Percentiles rank a stretch among this genome's conserved stretches.
phyloP scores from a whole-genome alignment of 2,329 filamentous ascomycete genomes.

The Plectosphaerella cucumerina region DNA sequence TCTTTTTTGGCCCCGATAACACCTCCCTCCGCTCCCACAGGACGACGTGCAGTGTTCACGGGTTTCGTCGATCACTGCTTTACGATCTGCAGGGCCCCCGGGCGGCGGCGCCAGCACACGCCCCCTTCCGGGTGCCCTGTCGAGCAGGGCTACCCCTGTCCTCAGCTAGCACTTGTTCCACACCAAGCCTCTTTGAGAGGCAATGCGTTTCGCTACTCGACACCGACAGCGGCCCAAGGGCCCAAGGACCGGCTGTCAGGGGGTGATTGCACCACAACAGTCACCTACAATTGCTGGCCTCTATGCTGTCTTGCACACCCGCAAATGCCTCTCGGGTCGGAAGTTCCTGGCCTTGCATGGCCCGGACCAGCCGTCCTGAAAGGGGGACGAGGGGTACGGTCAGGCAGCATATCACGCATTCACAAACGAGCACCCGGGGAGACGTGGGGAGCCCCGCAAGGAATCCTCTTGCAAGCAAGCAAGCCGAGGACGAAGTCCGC shows the following conservation, averaged over 20 bases:
- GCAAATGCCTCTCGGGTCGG: background rate
- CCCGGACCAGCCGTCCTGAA: too few species aligned
- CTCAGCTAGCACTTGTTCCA: background rate
- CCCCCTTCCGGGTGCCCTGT: background rate
- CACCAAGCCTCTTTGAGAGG: slow-evolving; percentile 1
- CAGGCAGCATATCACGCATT: too few species aligned
- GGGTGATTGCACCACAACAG: background rate
- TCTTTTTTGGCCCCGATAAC: too few species aligned
- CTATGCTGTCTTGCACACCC: background rate
- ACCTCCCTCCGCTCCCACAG: too few species aligned
- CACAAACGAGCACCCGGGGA: too few species aligned
- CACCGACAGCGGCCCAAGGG: background rate
- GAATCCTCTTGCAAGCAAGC: too few species aligned
- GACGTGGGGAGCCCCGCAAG: too few species aligned
- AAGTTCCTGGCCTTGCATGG: too few species aligned
- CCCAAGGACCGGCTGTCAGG: too few species aligned
- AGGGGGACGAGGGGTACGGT: too few species aligned
- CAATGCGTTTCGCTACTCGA: background rate
- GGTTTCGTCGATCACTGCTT: background rate
- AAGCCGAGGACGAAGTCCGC: too few species aligned
- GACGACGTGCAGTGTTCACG: background rate
- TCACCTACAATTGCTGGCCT: background rate
- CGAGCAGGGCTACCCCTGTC: background rate
- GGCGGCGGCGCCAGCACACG: background rate
- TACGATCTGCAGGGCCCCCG: slow-evolving; percentile 3